Evolutionary conservation across 257 asterid species (phyloP), one percentile per base, ranked within the genome.

Genomic region (Thymus mandschuricus): DNA sequence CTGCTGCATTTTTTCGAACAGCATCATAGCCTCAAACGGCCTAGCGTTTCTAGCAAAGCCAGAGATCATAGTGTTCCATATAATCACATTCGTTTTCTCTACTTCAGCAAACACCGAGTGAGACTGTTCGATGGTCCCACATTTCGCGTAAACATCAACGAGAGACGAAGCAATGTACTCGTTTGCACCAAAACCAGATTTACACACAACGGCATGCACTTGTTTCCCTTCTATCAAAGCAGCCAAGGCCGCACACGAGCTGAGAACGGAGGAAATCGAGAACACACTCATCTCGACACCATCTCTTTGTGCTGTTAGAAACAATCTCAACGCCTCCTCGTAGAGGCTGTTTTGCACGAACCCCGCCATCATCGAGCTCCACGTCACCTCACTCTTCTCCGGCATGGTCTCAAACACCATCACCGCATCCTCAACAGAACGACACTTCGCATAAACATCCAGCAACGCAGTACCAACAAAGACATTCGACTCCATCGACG

Each of bases 291-390:
- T 66, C 50, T 78, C 89, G 33, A 86, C 41, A 10, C 73, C 68
- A 2, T 49, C 54, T 54, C 83, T 81, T 54, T 77, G 88, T 2
- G 88, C 87, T 54, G 74, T 71, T 8, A 58, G 86, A 62, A 95
- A 85, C 79, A 89, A 75, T 58, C 68, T 33, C 51, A 91, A 51
- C 8, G 95, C 98, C 76, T 92, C 98, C 80, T 89, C 95, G 34
- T 85, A 79, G 51, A 88, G 88, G 71, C 83, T 89, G 29, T 88
- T 91, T 45, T 84, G 90, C 51, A 88, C 95, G 65, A 82, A 81
- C 5, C 98, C 98, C 15, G 92, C 89, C 74, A 95, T 81, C 99
- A 95, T 91, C 15, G 99, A 89, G 78, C 97, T 88, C 98, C 98
- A 95, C 10, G 96, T 83, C 64, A 95, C 95, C 15, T 78, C 95